Evolutionary conservation across 2,329 filamentous ascomycete genomes (phyloP).

Genomic region (Ophiostoma populinum): DNA sequence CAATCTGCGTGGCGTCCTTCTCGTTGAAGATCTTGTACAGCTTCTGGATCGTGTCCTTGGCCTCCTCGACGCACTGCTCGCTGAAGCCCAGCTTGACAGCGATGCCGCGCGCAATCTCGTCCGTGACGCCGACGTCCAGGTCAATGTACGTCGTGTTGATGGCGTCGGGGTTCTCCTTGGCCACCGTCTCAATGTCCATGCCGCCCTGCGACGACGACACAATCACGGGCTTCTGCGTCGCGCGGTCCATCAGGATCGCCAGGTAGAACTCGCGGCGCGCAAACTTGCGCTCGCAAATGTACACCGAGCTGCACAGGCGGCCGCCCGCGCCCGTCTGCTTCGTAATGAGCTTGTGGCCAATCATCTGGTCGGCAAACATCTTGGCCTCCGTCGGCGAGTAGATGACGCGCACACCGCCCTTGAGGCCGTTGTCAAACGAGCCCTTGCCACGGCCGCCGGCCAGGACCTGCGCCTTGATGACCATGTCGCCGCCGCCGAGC

Average conservation of each 20-base stretch:
- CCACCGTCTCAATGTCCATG: conserved; percentile 97
- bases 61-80: conserved; percentile 90
- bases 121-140: conserved; percentile 87
- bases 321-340: conserved; percentile 95
- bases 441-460: conserved; percentile 97
- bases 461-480: conserved; percentile 98
- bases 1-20: conserved; percentile 96
- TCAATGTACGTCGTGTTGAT: conserved; percentile 89
- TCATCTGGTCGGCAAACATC: conserved; percentile 99
- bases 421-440: conserved; percentile 93
- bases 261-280: conserved; percentile 98
- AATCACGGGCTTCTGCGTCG: conserved; percentile 79
- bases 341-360: conserved; percentile 97
- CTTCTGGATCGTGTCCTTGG: conserved; percentile 94
- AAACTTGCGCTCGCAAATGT: conserved; percentile 99
- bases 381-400: conserved; percentile 93
- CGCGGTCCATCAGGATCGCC: conserved; percentile 94
- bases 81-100: conserved; percentile 90
- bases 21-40: conserved; percentile 98
- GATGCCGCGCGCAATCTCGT: conserved; percentile 82
- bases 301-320: conserved; percentile 91
- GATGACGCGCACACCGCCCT: conserved; percentile 95
- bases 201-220: conserved; percentile 96
- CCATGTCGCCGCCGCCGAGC: conserved; percentile 90
- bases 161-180: conserved; percentile 91